phyloP scores from a whole-genome alignment of 2,329 filamentous ascomycete species.

The Calonectria pseudoturangicola region DNA sequence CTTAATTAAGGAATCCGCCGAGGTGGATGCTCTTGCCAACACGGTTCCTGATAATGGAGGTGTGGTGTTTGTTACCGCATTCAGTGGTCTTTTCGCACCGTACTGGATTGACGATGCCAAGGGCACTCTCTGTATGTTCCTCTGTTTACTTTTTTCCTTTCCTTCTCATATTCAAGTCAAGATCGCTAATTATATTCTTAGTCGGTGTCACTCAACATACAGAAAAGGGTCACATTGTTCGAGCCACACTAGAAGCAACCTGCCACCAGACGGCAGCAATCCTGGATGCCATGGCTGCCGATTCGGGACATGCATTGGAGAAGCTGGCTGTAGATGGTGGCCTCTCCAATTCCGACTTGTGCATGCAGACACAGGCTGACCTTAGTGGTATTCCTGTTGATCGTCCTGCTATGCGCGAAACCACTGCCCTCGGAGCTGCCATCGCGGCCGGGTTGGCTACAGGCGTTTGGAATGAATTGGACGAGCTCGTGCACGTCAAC shows the following conservation, averaged over 20 bases:
- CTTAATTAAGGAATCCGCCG: slow-evolving; percentile 71
- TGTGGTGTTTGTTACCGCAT: slow-evolving; percentile 91
- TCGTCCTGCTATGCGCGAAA: slow-evolving; percentile 91
- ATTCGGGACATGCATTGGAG: slow-evolving; percentile 84
- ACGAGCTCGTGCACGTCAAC: slow-evolving; percentile 84
- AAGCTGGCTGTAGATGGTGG: slow-evolving; percentile 90
- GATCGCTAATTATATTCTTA: slow-evolving; percentile 53
- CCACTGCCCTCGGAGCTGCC: slow-evolving; percentile 90
- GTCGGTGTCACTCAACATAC: slow-evolving; percentile 92
- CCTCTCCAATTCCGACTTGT: slow-evolving; percentile 90
- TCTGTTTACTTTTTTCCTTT: no score
- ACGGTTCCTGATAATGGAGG: slow-evolving; percentile 84
- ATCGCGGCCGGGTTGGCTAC: slow-evolving; percentile 92
- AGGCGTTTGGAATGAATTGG: slow-evolving; percentile 84
- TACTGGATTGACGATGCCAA: slow-evolving; percentile 97
- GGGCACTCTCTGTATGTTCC: slow-evolving; percentile 84
- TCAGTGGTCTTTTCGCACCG: slow-evolving; percentile 91
- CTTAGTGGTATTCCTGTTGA: slow-evolving; percentile 88
- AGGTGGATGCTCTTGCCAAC: slow-evolving; percentile 71
- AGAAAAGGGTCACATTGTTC: slow-evolving; percentile 88
- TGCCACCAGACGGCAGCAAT: slow-evolving; percentile 96
- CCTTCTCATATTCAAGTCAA: neutral
- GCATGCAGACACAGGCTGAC: slow-evolving; percentile 94
- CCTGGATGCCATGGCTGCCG: slow-evolving; percentile 91
- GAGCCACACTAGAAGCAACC: slow-evolving; percentile 91